phyloP scores from a whole-genome alignment of 805 yeast genomes.

The Trichomonascus vanleenenianus region DNA sequence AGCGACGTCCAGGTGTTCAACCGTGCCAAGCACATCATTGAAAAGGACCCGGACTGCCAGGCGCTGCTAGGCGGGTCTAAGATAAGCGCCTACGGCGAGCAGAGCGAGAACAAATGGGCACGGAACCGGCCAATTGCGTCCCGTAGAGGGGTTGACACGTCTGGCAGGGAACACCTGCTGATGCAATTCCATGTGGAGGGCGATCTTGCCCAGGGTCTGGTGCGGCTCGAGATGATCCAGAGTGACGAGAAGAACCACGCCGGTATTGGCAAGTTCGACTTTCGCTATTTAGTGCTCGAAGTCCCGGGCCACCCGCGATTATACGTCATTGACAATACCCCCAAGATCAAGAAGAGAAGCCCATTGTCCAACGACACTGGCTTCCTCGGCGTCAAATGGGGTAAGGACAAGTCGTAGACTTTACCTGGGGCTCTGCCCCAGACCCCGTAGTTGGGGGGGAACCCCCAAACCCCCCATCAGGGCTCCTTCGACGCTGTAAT shows the following conservation, averaged over 20 bases:
- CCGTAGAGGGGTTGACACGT: conserved; percentile 52
- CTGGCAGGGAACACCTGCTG: conserved; percentile 71
- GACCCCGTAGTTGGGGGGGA: too few species aligned
- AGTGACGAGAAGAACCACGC: conserved; percentile 14
- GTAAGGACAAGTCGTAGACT: conserved; percentile 40
- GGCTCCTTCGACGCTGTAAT: too few species aligned
- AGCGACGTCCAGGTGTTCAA: conserved; percentile 90
- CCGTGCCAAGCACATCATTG: conserved; percentile 70
- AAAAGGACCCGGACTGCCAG: conserved; percentile 56
- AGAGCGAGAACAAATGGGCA: conserved; percentile 66
- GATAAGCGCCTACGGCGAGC: conserved; percentile 78
- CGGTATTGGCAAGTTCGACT: conserved; percentile 46
- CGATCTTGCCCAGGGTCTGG: conserved; percentile 50
- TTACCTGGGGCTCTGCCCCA: too few species aligned
- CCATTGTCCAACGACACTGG: conserved; percentile 36
- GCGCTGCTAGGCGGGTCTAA: conserved; percentile 49
- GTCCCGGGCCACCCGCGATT: conserved; percentile 62
- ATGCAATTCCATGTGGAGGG: conserved; percentile 88
- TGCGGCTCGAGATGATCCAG: conserved; percentile 65
- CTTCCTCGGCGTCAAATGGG: conserved; percentile 81
- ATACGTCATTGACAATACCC: conserved; percentile 45
- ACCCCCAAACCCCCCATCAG: too few species aligned
- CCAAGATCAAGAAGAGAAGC: conserved; percentile 16
- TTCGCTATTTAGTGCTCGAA: conserved; percentile 67
- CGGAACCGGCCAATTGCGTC: conserved; percentile 77